Conservation (phyloP, 441 rosid species). For the Macaranga tanarius region DNA sequence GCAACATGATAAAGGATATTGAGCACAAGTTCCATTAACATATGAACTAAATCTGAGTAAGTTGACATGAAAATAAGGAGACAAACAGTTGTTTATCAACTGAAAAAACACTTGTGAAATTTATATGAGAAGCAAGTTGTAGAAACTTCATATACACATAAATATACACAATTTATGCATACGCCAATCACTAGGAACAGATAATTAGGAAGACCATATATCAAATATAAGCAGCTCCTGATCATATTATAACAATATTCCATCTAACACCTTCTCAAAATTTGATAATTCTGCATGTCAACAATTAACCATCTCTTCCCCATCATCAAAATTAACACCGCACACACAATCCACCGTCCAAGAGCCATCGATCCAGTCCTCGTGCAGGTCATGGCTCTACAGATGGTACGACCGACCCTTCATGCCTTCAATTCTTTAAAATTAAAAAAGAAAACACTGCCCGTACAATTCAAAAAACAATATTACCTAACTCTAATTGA, state of each 20-base stretch:
- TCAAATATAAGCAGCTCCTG: too few relatives aligned
- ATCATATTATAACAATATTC: not conserved
- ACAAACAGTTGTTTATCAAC: not conserved
- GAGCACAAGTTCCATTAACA: too few relatives aligned
- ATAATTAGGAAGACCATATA: not conserved
- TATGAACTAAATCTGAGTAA: too few relatives aligned
- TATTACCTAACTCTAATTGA: not conserved
- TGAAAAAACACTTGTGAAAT: not conserved
- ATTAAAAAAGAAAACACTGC: too few relatives aligned
- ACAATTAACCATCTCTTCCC: conserved; percentile 99
- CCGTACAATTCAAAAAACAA: not conserved
- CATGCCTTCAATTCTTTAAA: conserved; percentile 31
- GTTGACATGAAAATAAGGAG: too few relatives aligned
- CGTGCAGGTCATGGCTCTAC: conserved; percentile 61
- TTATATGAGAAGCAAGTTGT: not conserved
- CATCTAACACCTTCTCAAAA: too few relatives aligned
- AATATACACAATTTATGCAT: not conserved
- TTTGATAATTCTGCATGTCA: too few relatives aligned
- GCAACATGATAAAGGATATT: too few relatives aligned
- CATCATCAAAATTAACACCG: conserved; percentile 92
- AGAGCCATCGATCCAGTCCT: conserved; percentile 93
- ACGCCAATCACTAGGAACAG: not conserved
- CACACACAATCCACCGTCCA: conserved; percentile 99
- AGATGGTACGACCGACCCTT: conserved; percentile 63
- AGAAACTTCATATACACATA: not conserved